phyloP scores from a whole-genome alignment of 2,329 filamentous ascomycete genomes.

The Beauveria varroae region DNA sequence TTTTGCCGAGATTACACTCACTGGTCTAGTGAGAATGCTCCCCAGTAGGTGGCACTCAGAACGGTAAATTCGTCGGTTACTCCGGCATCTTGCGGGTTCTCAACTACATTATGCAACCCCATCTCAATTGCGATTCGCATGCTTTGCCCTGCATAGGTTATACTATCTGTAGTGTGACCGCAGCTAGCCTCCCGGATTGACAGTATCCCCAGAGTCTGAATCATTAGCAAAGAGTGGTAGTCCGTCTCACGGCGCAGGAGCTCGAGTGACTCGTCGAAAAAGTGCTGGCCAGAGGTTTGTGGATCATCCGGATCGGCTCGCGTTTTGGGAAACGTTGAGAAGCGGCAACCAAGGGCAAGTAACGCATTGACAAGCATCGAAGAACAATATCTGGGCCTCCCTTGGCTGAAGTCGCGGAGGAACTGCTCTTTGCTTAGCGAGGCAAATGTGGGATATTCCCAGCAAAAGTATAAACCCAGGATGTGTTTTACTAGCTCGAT shows the following conservation, averaged over 20 bases:
- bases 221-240: constrained; percentile 58
- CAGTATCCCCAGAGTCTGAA: constrained; percentile 73
- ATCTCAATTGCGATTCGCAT: constrained; percentile 66
- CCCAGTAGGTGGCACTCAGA: constrained; percentile 53
- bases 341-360: constrained; percentile 58
- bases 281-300: constrained; percentile 62
- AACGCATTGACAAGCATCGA: constrained; percentile 60
- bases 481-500: constrained; percentile 52
- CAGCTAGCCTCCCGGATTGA: constrained; percentile 62
- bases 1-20: constrained; percentile 27
- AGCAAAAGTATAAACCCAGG: constrained; percentile 63
- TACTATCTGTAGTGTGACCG: constrained; percentile 63
- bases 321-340: constrained; percentile 57
- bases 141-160: constrained; percentile 64
- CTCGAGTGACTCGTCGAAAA: constrained; percentile 61
- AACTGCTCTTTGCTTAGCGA: constrained; percentile 66
- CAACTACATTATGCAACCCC: constrained; percentile 52
- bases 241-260: constrained; percentile 51
- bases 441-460: constrained; percentile 68
- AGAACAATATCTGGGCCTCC: constrained; percentile 58
- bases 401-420: constrained; percentile 54
- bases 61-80: constrained; percentile 48
- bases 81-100: constrained; percentile 26
- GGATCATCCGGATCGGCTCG: constrained; percentile 55
- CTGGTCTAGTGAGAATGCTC: constrained; percentile 56